Evolutionary conservation across 306 rosid genomes (phyloP).

Genomic region (Acacia confusa): DNA sequence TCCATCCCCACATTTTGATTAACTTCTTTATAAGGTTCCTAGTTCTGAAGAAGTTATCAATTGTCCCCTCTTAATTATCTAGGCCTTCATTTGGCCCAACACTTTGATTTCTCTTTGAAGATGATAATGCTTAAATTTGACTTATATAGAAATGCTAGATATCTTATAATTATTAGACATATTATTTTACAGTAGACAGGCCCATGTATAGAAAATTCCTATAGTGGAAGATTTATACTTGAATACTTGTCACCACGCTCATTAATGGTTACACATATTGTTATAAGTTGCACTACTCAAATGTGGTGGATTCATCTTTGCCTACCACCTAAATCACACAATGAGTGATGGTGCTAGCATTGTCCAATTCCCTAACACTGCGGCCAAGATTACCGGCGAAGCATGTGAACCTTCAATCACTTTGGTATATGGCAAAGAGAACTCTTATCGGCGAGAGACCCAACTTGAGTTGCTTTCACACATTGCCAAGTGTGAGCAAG

Average conservation of each 20-base stretch:
- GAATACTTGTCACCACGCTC: too few relatives aligned
- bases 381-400: neutral
- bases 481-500: neutral
- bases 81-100: conserved; percentile 23
- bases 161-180: too few relatives aligned
- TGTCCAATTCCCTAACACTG: neutral
- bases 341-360: neutral
- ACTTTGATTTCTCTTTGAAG: neutral
- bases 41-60: neutral
- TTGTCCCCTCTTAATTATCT: conserved; percentile 40
- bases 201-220: too few relatives aligned
- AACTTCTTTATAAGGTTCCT: conserved; percentile 47
- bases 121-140: too few relatives aligned
- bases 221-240: too few relatives aligned
- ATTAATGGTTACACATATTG: too few relatives aligned
- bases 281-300: neutral
- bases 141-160: too few relatives aligned
- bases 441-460: neutral
- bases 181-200: too few relatives aligned
- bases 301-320: neutral
- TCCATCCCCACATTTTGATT: conserved; percentile 40
- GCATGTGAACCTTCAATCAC: neutral
- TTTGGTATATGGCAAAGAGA: neutral
- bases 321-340: neutral
- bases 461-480: neutral